A percentile compares a stretch with the other conserved stretches of the same genome.
These are phyloP conservation scores for Terfezia boudieri DNA, from an alignment of 495 filamentous ascomycete species.

Conservation along the genomic window DNA sequence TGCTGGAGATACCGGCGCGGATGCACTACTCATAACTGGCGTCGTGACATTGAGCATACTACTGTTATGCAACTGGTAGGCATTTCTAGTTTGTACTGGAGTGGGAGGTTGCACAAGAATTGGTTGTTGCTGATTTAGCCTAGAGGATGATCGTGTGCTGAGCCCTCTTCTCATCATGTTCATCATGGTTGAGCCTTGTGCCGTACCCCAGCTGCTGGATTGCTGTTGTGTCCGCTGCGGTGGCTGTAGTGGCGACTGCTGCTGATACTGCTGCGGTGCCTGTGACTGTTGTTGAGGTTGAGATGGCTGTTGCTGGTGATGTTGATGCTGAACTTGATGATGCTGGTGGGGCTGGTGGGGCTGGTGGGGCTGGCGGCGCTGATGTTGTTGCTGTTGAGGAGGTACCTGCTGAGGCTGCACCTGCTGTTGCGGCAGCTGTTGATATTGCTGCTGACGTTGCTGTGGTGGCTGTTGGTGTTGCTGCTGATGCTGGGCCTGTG, in stretches of 20 bases:
- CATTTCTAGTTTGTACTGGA: too few relatives aligned
- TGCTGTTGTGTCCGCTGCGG: too few relatives aligned
- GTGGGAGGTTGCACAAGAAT: too few relatives aligned
- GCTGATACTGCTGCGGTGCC: not conserved
- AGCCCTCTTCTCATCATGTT: too few relatives aligned
- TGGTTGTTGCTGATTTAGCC: too few relatives aligned
- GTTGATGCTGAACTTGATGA: not conserved
- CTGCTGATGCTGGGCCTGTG: not conserved
- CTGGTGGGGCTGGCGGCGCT: slow-evolving; percentile 7
- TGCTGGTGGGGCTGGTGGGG: slow-evolving; percentile 1
- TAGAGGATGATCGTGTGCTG: too few relatives aligned
- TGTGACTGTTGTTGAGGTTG: not conserved
- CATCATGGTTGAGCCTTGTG: too few relatives aligned
- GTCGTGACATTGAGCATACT: not conserved
- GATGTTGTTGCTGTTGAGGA: not conserved
- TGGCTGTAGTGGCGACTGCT: too few relatives aligned
- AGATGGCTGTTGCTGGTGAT: not conserved
- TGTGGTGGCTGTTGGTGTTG: slow-evolving; percentile 7
- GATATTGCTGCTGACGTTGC: slow-evolving; percentile 1
- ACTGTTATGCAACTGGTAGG: not conserved
- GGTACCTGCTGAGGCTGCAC: slow-evolving; percentile 2
- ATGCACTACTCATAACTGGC: not conserved
- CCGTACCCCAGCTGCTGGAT: too few relatives aligned
- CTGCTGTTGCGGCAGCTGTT: slow-evolving; percentile 10
- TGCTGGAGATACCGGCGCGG: not conserved